phyloP scores from a whole-genome alignment of 352 stramenopile species.

The Globisporangium echinulatum region DNA sequence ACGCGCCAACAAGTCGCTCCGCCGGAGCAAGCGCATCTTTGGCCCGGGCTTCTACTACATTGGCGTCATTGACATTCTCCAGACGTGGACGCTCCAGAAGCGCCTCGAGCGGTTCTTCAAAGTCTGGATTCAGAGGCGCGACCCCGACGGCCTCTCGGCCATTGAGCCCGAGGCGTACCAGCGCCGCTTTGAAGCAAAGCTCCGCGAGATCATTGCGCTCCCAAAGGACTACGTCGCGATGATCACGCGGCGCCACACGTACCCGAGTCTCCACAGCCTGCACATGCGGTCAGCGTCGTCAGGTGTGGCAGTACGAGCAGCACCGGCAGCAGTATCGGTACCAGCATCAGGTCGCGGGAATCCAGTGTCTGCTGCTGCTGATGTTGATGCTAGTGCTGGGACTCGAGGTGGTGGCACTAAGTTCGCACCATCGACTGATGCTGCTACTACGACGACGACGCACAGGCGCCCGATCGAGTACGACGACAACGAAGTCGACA shows the following conservation, averaged over 20 bases:
- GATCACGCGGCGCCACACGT: conserved; percentile 5
- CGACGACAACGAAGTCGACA: conserved; percentile 9
- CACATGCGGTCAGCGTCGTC: too few species aligned
- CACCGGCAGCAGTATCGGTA: background rate
- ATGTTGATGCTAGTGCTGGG: background rate
- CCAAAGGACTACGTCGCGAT: conserved; percentile 37
- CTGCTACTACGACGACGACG: too few species aligned
- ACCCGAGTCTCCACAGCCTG: conserved; percentile 1
- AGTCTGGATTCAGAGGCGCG: conserved; percentile 57
- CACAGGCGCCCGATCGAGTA: too few species aligned
- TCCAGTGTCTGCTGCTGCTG: background rate
- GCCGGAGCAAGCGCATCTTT: conserved; percentile 72
- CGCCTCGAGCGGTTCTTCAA: conserved; percentile 80
- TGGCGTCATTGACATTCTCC: conserved; percentile 88
- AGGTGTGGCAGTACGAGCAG: too few species aligned
- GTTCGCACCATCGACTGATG: background rate
- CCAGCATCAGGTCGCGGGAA: background rate
- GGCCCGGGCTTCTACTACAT: conserved; percentile 87
- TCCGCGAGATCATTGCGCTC: conserved; percentile 75
- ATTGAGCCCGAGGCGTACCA: conserved; percentile 78
- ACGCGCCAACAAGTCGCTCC: conserved; percentile 40
- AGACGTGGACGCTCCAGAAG: conserved; percentile 86
- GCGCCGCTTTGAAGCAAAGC: conserved; percentile 74
- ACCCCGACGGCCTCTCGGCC: conserved; percentile 72
- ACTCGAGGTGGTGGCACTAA: background rate